Evolutionary conservation across 441 rosid genomes (phyloP), one percentile per base, ranked within the genome.

Genomic region (Kokia cookei): DNA sequence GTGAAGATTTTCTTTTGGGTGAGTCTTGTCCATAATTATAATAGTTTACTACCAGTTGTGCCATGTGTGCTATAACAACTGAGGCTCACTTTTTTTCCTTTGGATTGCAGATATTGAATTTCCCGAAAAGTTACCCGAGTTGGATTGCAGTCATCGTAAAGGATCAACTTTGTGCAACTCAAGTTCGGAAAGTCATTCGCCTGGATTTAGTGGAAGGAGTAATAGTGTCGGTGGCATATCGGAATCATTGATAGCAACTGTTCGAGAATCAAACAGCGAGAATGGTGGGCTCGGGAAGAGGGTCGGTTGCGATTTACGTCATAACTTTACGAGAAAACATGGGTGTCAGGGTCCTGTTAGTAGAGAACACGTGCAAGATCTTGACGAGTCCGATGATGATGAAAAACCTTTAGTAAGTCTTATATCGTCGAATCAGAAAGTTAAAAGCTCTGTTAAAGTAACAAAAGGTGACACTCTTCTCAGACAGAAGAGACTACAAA

Each of bases 121-220:
- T 75, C 84, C 86, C 62, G 86, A 86, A 68, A 83, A 91, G 69
- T 78, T 74, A 50, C 80, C 89, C 69, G 80, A 78, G 69, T 73
- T 80, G 65, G 87, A 82, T 63, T 80, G 75, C 76, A 78, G 74
- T 66, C 82, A 78, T 3, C 68, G 12, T 48, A 80, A 84, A 69
- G 84, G 80, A 67, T 68, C 74, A 53, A 73, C 37, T 65, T 59
- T 84, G 35, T 81, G 74, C 29, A 85, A 81, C 82, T 85, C 88
- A 19, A 84, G 86, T 81, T 84, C 90, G 48, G 91, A 89, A 82
- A 85, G 95, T 83, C 87, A 65, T 81, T 87, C 97, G 75, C 93
- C 98, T 12, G 94, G 84, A 58, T 73, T 80, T 53, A 86, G 89
- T 77, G 89, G 88, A 80, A 82, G 82, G 77, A 82, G 87, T 78